Evolutionary conservation across 1,284 basidiomycete species (phyloP), one percentile per base, ranked within the genome.

Genomic region (Austropuccinia psidii): DNA sequence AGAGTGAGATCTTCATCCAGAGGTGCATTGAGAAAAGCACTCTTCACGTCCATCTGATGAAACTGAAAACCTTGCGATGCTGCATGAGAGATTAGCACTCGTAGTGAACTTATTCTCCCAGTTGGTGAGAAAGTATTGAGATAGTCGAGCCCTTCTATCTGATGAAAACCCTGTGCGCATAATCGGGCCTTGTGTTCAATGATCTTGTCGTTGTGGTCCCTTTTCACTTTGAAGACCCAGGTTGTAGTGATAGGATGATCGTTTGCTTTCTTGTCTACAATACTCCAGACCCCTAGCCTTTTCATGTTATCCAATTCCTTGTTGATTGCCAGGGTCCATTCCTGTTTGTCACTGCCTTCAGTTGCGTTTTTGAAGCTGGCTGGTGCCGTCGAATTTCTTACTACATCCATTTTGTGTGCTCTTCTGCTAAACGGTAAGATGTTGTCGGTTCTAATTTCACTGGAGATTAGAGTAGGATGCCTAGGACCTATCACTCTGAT

Each of bases 31-130:
- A 60, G 24, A 29, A 43, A 62, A 2, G 60, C 33, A n/a, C 37
- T 41, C 21, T 61, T 61, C 6, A 61, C 58, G 21, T 61, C 37
- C 15, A 61, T 41, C 43, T 61, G 58, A 43, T 61, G 58, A 27
- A 61, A 61, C 24, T 61, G 4, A 19, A 61, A 27, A 24, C 29
- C 24, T 5, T n/a, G 11, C 19, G 39, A 39, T 4, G 43, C 37
- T 35, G 58, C 58, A 61, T 41, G 43, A 3, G 35, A 4, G 21
- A 61, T 61, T 4, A 61, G 58, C 3, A 61, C 19, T 11, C 58
- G 37, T 24, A 61, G 58, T 21, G 58, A 61, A 5, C 21, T 21
- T 4, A 61, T 8, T 41, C 43, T 61, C 43, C 58, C 58, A 1
- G 58, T 61, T 41, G 58, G 58, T 21, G 58, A 15, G 29, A 41